Evolutionary conservation across 352 stramenopile genomes (phyloP).

Genomic region (Poterioochromonas sp.): DNA sequence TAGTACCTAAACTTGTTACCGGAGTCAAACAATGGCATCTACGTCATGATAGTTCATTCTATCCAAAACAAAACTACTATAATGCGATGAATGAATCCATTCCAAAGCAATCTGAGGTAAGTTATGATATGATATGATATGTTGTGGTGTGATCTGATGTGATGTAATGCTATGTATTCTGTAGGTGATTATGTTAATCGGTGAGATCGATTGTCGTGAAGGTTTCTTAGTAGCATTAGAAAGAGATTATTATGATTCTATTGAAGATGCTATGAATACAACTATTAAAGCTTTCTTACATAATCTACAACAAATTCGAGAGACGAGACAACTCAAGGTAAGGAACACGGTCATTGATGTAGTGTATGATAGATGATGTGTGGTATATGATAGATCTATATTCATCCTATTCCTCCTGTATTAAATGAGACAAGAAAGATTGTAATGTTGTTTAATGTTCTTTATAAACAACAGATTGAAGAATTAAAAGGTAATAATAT

Average conservation of each 20-base stretch:
- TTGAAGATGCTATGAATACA: slow-evolving; percentile 64
- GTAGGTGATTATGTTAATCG: slow-evolving; percentile 76
- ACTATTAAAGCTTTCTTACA: slow-evolving; percentile 70
- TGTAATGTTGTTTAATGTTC: slow-evolving; percentile 67
- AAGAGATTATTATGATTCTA: slow-evolving; percentile 65
- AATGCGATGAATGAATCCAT: slow-evolving; percentile 37
- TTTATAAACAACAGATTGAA: slow-evolving; percentile 51
- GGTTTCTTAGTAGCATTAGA: slow-evolving; percentile 73
- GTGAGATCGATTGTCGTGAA: slow-evolving; percentile 89
- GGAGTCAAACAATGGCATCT: slow-evolving; percentile 87
- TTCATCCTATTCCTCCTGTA: slow-evolving; percentile 75
- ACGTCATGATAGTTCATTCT: slow-evolving; percentile 67
- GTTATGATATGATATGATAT: neutral
- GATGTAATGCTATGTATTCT: slow-evolving; percentile 39
- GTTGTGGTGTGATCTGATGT: neutral
- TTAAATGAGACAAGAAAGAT: slow-evolving; percentile 69
- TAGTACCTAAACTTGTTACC: slow-evolving; percentile 66
- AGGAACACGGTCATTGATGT: no score
- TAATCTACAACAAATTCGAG: slow-evolving; percentile 49
- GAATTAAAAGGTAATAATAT: slow-evolving; percentile 20
- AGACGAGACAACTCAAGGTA: slow-evolving; percentile 56
- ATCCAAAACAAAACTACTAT: slow-evolving; percentile 76
- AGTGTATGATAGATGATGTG: neutral
- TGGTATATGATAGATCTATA: slow-evolving; percentile 33
- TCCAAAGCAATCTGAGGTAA: slow-evolving; percentile 9